A percentile compares a stretch with the other conserved stretches of the same genome.
phyloP scores from a whole-genome alignment of 75 land plant species.

The Selaginella tamariscina region DNA sequence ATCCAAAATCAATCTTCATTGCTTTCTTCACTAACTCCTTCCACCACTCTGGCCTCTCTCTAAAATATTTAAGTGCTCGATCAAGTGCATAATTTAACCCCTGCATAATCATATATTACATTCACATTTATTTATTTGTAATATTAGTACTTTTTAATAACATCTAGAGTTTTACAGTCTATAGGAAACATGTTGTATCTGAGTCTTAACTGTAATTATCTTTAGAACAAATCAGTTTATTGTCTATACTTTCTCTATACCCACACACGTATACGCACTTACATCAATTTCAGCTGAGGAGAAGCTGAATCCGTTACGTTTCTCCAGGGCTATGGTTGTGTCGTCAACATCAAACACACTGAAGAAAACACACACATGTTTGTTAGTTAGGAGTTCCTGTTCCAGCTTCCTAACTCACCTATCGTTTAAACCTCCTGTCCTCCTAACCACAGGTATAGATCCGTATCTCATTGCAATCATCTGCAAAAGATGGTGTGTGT shows the following conservation, averaged over 20 bases:
- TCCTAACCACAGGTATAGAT: slow-evolving; percentile 74
- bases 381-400: no score
- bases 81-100: slow-evolving; percentile 67
- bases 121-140: background rate
- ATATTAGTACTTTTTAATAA: background rate
- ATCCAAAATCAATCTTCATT: slow-evolving; percentile 80
- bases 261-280: background rate
- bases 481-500: slow-evolving; percentile 36
- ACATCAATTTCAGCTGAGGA: slow-evolving; percentile 62
- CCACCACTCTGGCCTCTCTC: slow-evolving; percentile 43
- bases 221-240: background rate
- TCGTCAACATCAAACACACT: slow-evolving; percentile 99
- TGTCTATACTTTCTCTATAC: slow-evolving; percentile 6
- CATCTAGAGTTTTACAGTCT: no score
- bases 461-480: slow-evolving; percentile 99
- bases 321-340: slow-evolving; percentile 47
- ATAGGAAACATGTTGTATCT: background rate
- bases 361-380: slow-evolving; percentile 21
- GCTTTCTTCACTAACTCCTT: slow-evolving; percentile 49
- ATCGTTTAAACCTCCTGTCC: slow-evolving; percentile 89
- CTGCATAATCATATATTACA: slow-evolving; percentile 25
- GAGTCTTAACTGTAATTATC: background rate
- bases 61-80: slow-evolving; percentile 53
- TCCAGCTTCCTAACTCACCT: no score
- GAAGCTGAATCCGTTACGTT: slow-evolving; percentile 79